Conservation (phyloP, 2,329 filamentous ascomycete genomes). For the Calcarisporium arbuscula region DNA sequence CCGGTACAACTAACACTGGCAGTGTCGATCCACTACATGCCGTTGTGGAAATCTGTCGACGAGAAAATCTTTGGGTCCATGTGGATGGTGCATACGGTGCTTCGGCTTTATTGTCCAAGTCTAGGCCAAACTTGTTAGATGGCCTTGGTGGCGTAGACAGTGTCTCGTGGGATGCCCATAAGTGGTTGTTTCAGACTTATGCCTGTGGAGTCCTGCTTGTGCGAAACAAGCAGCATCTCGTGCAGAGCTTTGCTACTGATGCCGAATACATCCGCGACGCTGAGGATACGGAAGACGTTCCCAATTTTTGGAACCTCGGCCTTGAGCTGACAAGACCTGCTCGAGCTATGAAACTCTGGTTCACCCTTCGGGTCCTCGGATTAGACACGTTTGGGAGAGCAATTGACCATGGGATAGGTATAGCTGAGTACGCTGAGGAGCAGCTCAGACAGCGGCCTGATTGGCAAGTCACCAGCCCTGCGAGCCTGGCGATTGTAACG, state of each 20-base stretch:
- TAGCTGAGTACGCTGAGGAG: slow-evolving; percentile 15
- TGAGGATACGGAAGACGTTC: slow-evolving; percentile 16
- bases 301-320: slow-evolving; percentile 20
- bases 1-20: slow-evolving; percentile 12
- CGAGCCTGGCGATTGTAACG: slow-evolving; percentile 15
- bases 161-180: slow-evolving; percentile 20
- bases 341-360: slow-evolving; percentile 20
- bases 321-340: slow-evolving; percentile 18
- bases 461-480: slow-evolving; percentile 18
- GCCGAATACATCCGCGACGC: slow-evolving; percentile 19
- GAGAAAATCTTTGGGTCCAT: slow-evolving; percentile 15
- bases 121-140: slow-evolving; percentile 5
- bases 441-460: slow-evolving; percentile 10
- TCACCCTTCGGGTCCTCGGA: slow-evolving; percentile 15
- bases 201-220: slow-evolving; percentile 17
- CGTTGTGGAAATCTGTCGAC: slow-evolving; percentile 7
- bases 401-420: slow-evolving; percentile 17
- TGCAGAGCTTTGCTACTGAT: slow-evolving; percentile 16
- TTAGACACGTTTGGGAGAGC: slow-evolving; percentile 15
- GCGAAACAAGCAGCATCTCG: slow-evolving; percentile 11
- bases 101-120: slow-evolving; percentile 13
- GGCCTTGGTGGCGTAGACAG: slow-evolving; percentile 15
- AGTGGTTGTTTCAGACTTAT: slow-evolving; percentile 21
- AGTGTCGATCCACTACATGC: slow-evolving; percentile 9
- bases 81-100: slow-evolving; percentile 19